Evolutionary conservation across 2,329 filamentous ascomycete species (phyloP).

Genomic region (Chaetomium sp.): DNA sequence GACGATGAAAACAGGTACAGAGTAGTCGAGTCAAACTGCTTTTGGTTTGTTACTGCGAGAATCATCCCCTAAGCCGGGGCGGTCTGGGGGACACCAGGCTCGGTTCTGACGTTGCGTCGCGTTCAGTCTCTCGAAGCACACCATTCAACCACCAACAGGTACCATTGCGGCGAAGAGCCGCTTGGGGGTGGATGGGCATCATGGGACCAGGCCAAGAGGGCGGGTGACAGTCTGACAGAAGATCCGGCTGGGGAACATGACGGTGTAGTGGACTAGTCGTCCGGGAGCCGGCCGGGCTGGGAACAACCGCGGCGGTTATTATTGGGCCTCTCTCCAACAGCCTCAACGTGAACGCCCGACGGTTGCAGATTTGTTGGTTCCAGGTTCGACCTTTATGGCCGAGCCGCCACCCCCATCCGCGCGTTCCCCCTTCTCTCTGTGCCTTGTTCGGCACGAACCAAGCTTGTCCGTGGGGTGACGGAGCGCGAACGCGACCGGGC

Average conservation of each 20-base stretch:
- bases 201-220: not conserved
- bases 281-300: not conserved
- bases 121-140: not conserved
- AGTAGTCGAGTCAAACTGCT: too few species aligned
- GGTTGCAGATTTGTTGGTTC: conserved; percentile 10
- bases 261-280: not conserved
- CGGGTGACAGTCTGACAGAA: not conserved
- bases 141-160: not conserved
- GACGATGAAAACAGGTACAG: too few species aligned
- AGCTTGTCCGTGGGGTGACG: not conserved
- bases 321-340: not conserved
- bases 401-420: not conserved
- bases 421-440: not conserved
- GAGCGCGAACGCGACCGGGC: too few species aligned
- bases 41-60: too few species aligned
- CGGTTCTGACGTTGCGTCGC: not conserved
- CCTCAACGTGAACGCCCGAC: not conserved
- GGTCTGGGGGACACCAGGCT: not conserved
- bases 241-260: not conserved
- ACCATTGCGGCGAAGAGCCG: not conserved
- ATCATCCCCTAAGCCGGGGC: not conserved
- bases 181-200: not conserved
- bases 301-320: conserved; percentile 1
- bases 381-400: conserved; percentile 3
- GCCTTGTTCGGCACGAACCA: not conserved